Evolutionary conservation across 192 early-diverging fungal genomes (phyloP), one percentile per base, ranked within the genome.

Genomic region (Rhizophagus clarus): DNA sequence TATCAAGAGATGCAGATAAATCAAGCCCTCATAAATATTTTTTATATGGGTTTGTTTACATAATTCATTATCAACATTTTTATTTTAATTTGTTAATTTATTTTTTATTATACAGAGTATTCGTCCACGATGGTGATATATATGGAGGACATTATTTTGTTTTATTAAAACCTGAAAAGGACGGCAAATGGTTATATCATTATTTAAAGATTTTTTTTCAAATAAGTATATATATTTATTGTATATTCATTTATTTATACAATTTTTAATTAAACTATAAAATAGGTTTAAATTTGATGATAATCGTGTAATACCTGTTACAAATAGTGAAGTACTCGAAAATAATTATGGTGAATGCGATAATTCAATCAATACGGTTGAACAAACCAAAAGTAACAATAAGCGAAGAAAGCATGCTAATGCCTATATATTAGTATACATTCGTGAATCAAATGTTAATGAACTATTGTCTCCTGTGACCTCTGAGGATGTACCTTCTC

Each of bases 391-490:
- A n/a, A n/a, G n/a, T n/a, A n/a, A n/a, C n/a, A n/a, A n/a, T n/a
- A n/a, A n/a, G n/a, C n/a, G n/a, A n/a, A n/a, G n/a, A 37, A 2
- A 5, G 34, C 5, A 3, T 37, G 5, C 95, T 7, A 99, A 98
- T 80, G 98, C 98, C 8, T 99, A 99, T 89, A 99, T 99, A 97
- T 87, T 99, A 83, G 96, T 98, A 40, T 99, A 99, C 76, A 91
- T 99, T 61, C 93, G 97, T 67, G 90, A 96, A 83, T 81, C 85
- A 20, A 88, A 93, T 81, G 83, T 92, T 74, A 92, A 93, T 31
- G 77, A 89, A n/a, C 88, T 98, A 31, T 85, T 98, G 71, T 85
- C 87, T 15, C 88, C 90, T 26, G 83, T 94, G 7, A 86, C 87
- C 12, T 86, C 88, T 15, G 77, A 86, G 2, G 95, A 97, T 32